These are phyloP conservation scores for Penicillium glabrum DNA, from an alignment of 2,329 filamentous ascomycete species.

Conservation along the genomic window DNA sequence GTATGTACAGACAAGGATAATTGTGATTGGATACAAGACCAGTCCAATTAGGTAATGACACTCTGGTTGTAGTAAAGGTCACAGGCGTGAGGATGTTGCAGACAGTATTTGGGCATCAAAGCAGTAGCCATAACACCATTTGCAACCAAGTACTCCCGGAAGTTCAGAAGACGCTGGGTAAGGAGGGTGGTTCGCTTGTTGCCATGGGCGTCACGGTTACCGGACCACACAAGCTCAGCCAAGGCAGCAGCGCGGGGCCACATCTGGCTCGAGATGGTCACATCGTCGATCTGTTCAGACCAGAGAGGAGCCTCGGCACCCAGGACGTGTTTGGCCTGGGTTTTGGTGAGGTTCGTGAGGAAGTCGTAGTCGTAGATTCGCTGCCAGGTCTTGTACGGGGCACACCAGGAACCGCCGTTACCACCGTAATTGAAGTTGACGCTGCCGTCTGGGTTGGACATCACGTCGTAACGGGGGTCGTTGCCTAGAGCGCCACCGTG, in stretches of 20 bases:
- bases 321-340: conserved; percentile 50
- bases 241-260: conserved; percentile 60
- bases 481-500: conserved; percentile 56
- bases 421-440: conserved; percentile 58
- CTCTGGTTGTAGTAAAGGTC: conserved; percentile 57
- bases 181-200: conserved; percentile 54
- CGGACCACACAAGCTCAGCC: conserved; percentile 57
- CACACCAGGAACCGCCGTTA: conserved; percentile 57
- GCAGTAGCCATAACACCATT: conserved; percentile 53
- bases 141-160: conserved; percentile 59
- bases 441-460: conserved; percentile 49
- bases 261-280: conserved; percentile 51
- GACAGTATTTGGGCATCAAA: conserved; percentile 58
- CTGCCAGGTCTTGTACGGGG: conserved; percentile 61
- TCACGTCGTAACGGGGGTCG: conserved; percentile 57
- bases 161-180: conserved; percentile 59
- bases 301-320: conserved; percentile 56
- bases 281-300: conserved; percentile 57
- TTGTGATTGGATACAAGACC: no score
- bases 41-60: conserved; percentile 18
- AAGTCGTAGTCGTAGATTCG: conserved; percentile 62
- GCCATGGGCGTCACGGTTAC: conserved; percentile 52
- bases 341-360: conserved; percentile 48
- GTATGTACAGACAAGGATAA: neutral
- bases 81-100: conserved; percentile 59